Base-by-base conservation (phyloP, 1,284 basidiomycete genomes). In the Moesziomyces sp. region DNA sequence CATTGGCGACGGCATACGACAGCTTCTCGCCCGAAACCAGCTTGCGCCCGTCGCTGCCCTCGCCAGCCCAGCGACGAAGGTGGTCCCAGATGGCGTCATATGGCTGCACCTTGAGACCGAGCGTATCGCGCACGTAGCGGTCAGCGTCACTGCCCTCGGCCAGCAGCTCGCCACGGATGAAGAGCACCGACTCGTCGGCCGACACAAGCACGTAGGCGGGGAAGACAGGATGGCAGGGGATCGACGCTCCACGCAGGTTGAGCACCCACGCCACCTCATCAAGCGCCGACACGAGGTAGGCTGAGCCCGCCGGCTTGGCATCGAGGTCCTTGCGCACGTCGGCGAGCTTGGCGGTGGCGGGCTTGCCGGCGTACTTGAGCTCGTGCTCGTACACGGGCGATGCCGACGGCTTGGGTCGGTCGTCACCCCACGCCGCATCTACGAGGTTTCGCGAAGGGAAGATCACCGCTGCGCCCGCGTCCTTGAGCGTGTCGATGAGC, bases 331-430 rank as follows among this genome's bases (percentile, higher is more conserved):
- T 59, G 19, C 56, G 70, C 46, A 82, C 65, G 23, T 78, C 62
- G 5, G 71, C 66, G 7, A 88, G 71, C 51, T 83, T 83, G n/a
- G 70, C 59, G 6, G 53, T 45, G 3, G 82, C 76, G 0, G 80
- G 78, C 70, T 85, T 81, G 85, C 93, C 93, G 0, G 92, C 88
- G 76, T 91, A 93, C 69, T 90, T 87, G 40, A 90, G 86, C 1
- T 90, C 88, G 73, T 96, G 93, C 14, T 91, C 85, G 78, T 90
- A 91, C n/a, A 96, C 86, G 0, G 89, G 88, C 48, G 90, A 89
- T 56, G 87, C 87, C 0, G 91, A 89, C 59, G 92, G 90, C 3
- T 84, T 62, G 1, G 92, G 91, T 59, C 92, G 90, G 43, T 90
- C 88, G 60, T 87, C 30, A 7, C 65, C 66, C 92, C 93, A 97